Percentiles rank a stretch among this genome's conserved stretches.
These are phyloP conservation scores for Pyricularia pennisetigena DNA, from an alignment of 2,329 filamentous ascomycete genomes.

Conservation along the genomic window DNA sequence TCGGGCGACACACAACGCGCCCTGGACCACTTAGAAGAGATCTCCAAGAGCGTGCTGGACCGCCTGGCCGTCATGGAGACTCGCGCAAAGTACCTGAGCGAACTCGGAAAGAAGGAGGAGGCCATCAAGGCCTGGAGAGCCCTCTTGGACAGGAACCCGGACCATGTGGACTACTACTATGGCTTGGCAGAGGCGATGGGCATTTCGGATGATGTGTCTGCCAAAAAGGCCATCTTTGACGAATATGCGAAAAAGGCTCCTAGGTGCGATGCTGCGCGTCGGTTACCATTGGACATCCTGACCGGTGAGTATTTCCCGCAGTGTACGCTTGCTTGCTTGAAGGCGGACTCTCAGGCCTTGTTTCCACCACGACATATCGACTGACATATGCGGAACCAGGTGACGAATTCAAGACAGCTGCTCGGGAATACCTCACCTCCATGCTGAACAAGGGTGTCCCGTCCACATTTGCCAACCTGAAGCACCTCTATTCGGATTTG, in stretches of 20 bases:
- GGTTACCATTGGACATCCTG: slow-evolving; percentile 84
- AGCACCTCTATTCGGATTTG: slow-evolving; percentile 74
- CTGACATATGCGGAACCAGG: slow-evolving; percentile 32
- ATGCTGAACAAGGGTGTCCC: slow-evolving; percentile 91
- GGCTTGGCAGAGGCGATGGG: slow-evolving; percentile 61
- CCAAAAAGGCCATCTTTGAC: slow-evolving; percentile 62
- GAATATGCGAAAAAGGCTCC: slow-evolving; percentile 74
- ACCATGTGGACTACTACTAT: slow-evolving; percentile 80
- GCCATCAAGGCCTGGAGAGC: slow-evolving; percentile 73
- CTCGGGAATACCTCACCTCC: slow-evolving; percentile 66
- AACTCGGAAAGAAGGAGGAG: slow-evolving; percentile 68
- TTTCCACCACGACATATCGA: not conserved
- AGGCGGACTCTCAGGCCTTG: not conserved
- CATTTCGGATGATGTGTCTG: slow-evolving; percentile 48
- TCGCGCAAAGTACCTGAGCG: slow-evolving; percentile 72
- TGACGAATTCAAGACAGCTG: slow-evolving; percentile 69
- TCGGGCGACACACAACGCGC: slow-evolving; percentile 74
- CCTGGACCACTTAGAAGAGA: slow-evolving; percentile 72
- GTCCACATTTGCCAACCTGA: slow-evolving; percentile 93
- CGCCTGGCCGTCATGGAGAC: slow-evolving; percentile 77
- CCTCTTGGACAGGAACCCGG: slow-evolving; percentile 77
- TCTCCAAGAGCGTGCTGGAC: slow-evolving; percentile 72
- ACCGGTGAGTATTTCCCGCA: slow-evolving; percentile 39
- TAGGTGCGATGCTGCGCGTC: slow-evolving; percentile 73
- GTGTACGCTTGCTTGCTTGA: not conserved